A percentile compares a stretch with the other conserved stretches of the same genome.
Evolutionary conservation across 169 alveolate genomes (phyloP).

Genomic region (Toxoplasma gondii): DNA sequence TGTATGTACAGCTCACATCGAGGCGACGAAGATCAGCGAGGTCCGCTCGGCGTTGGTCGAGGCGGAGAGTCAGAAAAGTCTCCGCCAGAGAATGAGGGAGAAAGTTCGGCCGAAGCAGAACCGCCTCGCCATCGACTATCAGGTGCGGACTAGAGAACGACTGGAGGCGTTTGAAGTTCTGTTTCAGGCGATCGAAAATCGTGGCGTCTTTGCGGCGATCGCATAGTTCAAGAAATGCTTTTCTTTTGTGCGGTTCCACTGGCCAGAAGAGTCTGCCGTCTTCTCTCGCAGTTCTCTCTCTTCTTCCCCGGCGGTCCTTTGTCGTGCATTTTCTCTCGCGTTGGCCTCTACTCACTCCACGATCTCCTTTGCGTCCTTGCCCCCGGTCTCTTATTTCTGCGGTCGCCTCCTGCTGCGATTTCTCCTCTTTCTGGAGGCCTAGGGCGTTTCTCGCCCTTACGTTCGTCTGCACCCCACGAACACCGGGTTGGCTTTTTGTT

Average conservation of each 20-base stretch:
- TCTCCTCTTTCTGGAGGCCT: not conserved
- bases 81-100: constrained; percentile 96
- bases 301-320: not conserved
- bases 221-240: not conserved
- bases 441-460: not conserved
- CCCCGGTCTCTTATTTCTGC: not conserved
- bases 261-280: too few species aligned
- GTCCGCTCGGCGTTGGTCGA: constrained; percentile 90
- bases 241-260: too few species aligned
- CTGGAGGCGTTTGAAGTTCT: not conserved
- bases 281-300: not conserved
- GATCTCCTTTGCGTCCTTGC: not conserved
- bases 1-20: constrained; percentile 78
- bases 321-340: not conserved
- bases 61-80: constrained; percentile 93
- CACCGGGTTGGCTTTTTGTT: not conserved
- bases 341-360: not conserved
- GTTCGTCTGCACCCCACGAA: too few species aligned
- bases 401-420: not conserved
- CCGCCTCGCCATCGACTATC: constrained; percentile 74
- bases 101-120: constrained; percentile 98
- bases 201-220: too few species aligned
- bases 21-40: constrained; percentile 90
- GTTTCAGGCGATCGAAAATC: too few species aligned
- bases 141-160: not conserved